Conservation (phyloP, 2,329 filamentous ascomycete species). For the Penicillium nordicum region DNA sequence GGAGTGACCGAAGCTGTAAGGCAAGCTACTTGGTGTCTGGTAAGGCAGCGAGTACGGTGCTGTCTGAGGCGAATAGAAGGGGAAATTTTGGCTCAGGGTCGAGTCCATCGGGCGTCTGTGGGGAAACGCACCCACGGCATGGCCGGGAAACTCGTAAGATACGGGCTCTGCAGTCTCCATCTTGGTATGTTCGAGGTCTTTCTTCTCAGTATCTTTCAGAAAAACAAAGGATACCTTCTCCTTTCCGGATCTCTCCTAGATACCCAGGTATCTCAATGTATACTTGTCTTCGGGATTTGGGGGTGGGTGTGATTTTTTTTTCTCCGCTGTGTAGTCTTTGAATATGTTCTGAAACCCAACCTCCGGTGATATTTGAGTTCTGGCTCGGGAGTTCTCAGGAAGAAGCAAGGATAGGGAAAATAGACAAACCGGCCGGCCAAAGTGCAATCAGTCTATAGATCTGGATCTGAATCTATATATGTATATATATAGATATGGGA, state of each 20-base stretch:
- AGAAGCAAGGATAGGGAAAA: conserved; percentile 9
- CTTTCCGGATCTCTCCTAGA: background rate
- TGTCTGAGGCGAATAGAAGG: conserved; percentile 38
- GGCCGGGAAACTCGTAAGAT: conserved; percentile 39
- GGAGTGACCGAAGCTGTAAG: conserved; percentile 35
- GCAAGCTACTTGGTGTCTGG: conserved; percentile 29
- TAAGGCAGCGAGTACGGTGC: conserved; percentile 38
- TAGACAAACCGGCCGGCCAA: conserved; percentile 12
- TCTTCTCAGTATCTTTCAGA: background rate
- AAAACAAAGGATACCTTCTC: conserved; percentile 2
- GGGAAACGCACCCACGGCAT: conserved; percentile 35
- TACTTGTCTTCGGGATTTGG: background rate
- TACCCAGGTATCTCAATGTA: conserved; percentile 5
- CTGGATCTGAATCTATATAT: conserved; percentile 9
- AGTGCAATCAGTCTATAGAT: conserved; percentile 11
- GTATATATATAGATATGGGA: background rate
- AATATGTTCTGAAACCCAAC: background rate
- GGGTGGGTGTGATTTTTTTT: too few species aligned
- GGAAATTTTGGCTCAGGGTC: conserved; percentile 31
- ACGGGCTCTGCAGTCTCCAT: conserved; percentile 44
- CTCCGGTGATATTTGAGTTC: conserved; percentile 5
- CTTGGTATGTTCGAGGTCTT: background rate
- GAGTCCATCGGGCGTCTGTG: conserved; percentile 40
- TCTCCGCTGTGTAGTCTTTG: background rate
- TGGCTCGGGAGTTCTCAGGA: conserved; percentile 6